phyloP scores from a whole-genome alignment of 345 rosid genomes.

The Mallotus nudiflorus region DNA sequence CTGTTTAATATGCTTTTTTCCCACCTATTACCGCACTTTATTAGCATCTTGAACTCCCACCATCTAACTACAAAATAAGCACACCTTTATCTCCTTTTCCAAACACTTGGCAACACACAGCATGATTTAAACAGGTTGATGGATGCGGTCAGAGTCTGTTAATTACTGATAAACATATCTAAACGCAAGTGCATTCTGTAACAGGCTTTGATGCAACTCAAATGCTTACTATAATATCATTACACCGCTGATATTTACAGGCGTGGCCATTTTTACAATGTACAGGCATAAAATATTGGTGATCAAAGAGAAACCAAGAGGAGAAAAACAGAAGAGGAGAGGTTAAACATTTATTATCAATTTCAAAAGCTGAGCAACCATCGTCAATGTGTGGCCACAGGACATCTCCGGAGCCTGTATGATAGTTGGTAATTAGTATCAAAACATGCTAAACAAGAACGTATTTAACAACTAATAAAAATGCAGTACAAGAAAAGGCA shows the following conservation, averaged over 20 bases:
- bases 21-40: not conserved
- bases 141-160: too few species aligned
- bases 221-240: too few species aligned
- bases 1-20: not conserved
- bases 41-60: not conserved
- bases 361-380: not conserved
- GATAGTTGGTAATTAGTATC: not conserved
- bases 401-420: not conserved
- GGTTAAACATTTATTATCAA: too few species aligned
- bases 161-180: too few species aligned
- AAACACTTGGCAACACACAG: slow-evolving; percentile 5
- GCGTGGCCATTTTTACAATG: not conserved
- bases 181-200: too few species aligned
- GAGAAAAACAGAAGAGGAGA: not conserved
- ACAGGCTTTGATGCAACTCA: not conserved
- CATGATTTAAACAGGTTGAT: too few species aligned
- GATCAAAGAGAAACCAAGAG: not conserved
- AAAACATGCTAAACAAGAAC: not conserved
- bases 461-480: too few species aligned
- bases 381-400: not conserved
- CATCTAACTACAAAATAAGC: not conserved
- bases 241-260: not conserved
- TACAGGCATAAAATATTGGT: not conserved
- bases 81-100: not conserved
- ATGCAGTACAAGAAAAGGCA: too few species aligned